Base-by-base conservation (phyloP, 495 filamentous ascomycete species). In the Penicillium odoratum region DNA sequence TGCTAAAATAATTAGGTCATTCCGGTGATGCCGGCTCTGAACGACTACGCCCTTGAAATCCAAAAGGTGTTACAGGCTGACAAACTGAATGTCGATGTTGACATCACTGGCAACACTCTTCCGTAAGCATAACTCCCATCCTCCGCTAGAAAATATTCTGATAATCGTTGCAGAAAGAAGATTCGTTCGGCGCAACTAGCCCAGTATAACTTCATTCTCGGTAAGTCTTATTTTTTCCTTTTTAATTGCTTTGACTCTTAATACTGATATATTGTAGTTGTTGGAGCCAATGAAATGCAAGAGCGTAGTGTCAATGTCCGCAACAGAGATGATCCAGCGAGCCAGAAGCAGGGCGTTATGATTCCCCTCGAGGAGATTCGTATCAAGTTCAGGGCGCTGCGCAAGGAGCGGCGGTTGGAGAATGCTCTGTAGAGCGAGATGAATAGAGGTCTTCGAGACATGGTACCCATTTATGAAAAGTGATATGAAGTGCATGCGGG, bases 191-290 rank as follows among this genome's bases (percentile, higher is more conserved):
- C 85, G 4, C 94, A 98, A 73, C 65, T 97, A 58, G 78, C 85
- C 10, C 89, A 95, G 68, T 97, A 96, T 75, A 96, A 96, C 77
- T 93, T 93, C 70, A 91, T 92, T 63, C 90, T 94, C 60, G 45
- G 45, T 48, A 48, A 26, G 45, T 21, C 21, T 21, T 21, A 1
- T 21, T 21, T 48, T 11, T 48, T 28, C 11, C 7, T 48, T 28
- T 28, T 0, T 29, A 8, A 28, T 26, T 9, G 13, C 40, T 9
- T 5, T 28, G 21, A 8, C 11, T 48, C 28, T 21, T 10, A 28
- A 5, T 25, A 48, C 45, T 48, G 15, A 48, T 48, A 26, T 48
- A 3, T 34, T 33, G 13, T n/a, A 31, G 90, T 96, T 34, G 91
- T 96, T 13, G 92, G 93, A 51, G 89, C 88, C 18, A 78, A 88